phyloP scores from a whole-genome alignment of 129 eudicot genomes.

The Escallonia herrerae region DNA sequence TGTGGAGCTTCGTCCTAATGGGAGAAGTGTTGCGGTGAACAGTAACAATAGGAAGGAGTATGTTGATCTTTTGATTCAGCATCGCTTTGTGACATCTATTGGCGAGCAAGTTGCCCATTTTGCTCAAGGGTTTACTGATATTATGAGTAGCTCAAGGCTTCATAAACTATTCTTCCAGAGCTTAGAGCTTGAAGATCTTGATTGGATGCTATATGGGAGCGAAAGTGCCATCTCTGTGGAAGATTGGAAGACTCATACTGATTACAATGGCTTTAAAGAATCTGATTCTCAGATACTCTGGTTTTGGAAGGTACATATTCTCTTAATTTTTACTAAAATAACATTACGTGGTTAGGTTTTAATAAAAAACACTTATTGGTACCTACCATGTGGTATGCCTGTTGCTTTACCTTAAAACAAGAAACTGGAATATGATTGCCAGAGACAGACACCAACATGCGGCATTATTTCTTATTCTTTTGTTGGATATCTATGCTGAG shows the following conservation, averaged over 20 bases:
- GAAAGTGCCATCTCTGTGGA: conserved; percentile 60
- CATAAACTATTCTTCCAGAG: conserved; percentile 42
- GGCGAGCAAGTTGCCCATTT: conserved; percentile 57
- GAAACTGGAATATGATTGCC: too few species aligned
- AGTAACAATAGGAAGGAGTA: conserved; percentile 67
- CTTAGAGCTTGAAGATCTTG: conserved; percentile 73
- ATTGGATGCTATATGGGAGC: conserved; percentile 75
- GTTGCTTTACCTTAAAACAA: too few species aligned
- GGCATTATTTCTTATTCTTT: too few species aligned
- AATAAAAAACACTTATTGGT: too few species aligned
- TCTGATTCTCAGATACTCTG: conserved; percentile 71
- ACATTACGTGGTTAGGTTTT: too few species aligned
- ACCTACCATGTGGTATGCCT: too few species aligned
- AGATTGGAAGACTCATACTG: conserved; percentile 89
- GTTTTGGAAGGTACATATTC: conserved; percentile 83
- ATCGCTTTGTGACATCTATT: conserved; percentile 57
- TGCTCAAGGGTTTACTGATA: conserved; percentile 67
- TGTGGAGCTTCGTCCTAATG: conserved; percentile 69
- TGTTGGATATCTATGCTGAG: too few species aligned
- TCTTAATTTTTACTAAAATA: too few species aligned
- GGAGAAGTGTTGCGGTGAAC: conserved; percentile 53
- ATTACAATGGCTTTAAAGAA: conserved; percentile 63
- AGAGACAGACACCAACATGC: too few species aligned
- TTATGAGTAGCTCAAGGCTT: conserved; percentile 20
- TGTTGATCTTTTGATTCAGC: conserved; percentile 57